Conservation (phyloP, 1,139 yeast species). For the Saccharomyces hybrid region DNA sequence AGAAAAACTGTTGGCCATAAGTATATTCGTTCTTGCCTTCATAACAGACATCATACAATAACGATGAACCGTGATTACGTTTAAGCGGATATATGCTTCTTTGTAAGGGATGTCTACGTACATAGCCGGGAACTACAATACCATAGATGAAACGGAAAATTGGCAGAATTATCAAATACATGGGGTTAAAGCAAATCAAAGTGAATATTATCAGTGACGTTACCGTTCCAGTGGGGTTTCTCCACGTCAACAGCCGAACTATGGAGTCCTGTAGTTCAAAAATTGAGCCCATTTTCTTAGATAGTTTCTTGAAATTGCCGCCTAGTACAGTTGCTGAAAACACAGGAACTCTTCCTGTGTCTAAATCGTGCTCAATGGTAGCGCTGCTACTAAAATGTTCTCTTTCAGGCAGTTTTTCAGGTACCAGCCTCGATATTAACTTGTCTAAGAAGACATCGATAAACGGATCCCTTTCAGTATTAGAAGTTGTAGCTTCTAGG, state of each 20-base stretch:
- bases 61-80: constrained; percentile 48
- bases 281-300: constrained; percentile 45
- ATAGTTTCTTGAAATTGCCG: constrained; percentile 45
- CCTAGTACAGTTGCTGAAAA: constrained; percentile 44
- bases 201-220: constrained; percentile 47
- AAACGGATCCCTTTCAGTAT: constrained; percentile 37
- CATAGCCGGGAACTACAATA: constrained; percentile 63
- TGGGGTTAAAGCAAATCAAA: constrained; percentile 60
- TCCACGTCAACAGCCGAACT: constrained; percentile 54
- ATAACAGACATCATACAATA: constrained; percentile 44
- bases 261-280: constrained; percentile 51
- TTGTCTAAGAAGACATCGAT: constrained; percentile 51
- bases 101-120: constrained; percentile 58
- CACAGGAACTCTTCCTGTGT: constrained; percentile 42
- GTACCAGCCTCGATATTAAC: constrained; percentile 42
- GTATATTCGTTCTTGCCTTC: constrained; percentile 30
- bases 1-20: constrained; percentile 10
- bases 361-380: constrained; percentile 34
- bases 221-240: constrained; percentile 50
- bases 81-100: constrained; percentile 39
- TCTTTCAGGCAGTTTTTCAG: constrained; percentile 42
- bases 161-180: constrained; percentile 58
- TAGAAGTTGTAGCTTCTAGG: not conserved
- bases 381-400: constrained; percentile 34
- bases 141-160: constrained; percentile 48